phyloP scores from a whole-genome alignment of 2,329 filamentous ascomycete species.

The Stemphylium vesicarium region DNA sequence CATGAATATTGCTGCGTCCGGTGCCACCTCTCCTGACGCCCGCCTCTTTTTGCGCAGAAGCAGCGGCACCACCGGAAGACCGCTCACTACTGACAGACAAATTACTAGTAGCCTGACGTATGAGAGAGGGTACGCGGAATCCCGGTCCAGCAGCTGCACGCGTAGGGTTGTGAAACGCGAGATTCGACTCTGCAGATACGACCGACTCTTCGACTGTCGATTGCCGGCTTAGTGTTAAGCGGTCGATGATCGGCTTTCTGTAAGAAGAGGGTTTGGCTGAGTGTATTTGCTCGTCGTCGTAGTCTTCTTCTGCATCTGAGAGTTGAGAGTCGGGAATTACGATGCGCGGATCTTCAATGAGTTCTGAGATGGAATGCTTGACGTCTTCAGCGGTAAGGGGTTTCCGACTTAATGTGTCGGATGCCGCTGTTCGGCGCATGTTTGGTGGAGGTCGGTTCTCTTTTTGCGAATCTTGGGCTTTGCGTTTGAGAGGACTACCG shows the following conservation, averaged over 20 bases:
- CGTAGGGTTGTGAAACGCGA: slow-evolving; percentile 63
- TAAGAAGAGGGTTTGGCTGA: slow-evolving; percentile 44
- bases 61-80: slow-evolving; percentile 33
- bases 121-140: slow-evolving; percentile 73
- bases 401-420: slow-evolving; percentile 63
- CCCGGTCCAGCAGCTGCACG: slow-evolving; percentile 42
- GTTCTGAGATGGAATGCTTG: slow-evolving; percentile 79
- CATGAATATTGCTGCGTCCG: slow-evolving; percentile 67
- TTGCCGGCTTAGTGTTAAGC: slow-evolving; percentile 71
- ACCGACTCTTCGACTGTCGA: slow-evolving; percentile 36
- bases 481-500: slow-evolving; percentile 48
- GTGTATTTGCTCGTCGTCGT: slow-evolving; percentile 18
- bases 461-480: slow-evolving; percentile 52
- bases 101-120: slow-evolving; percentile 73
- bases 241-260: slow-evolving; percentile 67
- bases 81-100: slow-evolving; percentile 40
- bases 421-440: slow-evolving; percentile 64
- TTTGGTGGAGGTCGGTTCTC: slow-evolving; percentile 61
- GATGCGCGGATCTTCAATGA: slow-evolving; percentile 71
- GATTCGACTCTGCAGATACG: slow-evolving; percentile 42
- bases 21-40: slow-evolving; percentile 57
- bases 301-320: slow-evolving; percentile 49
- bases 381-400: slow-evolving; percentile 81
- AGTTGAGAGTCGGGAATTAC: slow-evolving; percentile 62
- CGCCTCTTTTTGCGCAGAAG: slow-evolving; percentile 31